phyloP scores from a whole-genome alignment of 352 stramenopile genomes.

The Pythium insidiosum region DNA sequence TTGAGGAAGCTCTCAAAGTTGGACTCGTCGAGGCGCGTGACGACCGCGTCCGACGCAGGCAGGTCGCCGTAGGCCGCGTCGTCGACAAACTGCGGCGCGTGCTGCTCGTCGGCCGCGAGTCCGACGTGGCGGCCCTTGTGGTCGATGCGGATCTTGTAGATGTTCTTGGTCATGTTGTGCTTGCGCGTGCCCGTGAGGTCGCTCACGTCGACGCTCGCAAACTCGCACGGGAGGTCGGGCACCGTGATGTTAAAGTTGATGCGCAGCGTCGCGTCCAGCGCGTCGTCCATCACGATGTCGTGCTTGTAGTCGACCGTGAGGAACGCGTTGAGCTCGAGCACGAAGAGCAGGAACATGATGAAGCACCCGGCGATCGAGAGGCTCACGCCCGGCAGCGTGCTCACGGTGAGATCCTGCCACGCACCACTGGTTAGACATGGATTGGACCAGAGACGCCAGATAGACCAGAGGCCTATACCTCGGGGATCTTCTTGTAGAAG shows the following conservation, averaged over 20 bases:
- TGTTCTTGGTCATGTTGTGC: conserved; percentile 98
- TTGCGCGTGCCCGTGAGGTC: conserved; percentile 96
- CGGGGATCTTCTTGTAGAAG: conserved; percentile 90
- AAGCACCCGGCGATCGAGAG: conserved; percentile 77
- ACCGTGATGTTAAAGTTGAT: conserved; percentile 99
- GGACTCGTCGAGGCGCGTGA: conserved; percentile 68
- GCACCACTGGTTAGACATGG: too few relatives aligned
- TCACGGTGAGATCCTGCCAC: conserved; percentile 80
- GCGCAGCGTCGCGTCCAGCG: conserved; percentile 77
- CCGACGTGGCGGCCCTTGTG: conserved; percentile 79
- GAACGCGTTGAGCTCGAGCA: conserved; percentile 88
- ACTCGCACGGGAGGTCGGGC: conserved; percentile 96
- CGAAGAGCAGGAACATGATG: conserved; percentile 88
- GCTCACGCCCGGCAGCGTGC: conserved; percentile 76
- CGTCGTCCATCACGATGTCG: conserved; percentile 87
- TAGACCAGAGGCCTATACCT: too few relatives aligned
- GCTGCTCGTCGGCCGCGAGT: conserved; percentile 84
- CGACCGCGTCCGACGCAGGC: conserved; percentile 63
- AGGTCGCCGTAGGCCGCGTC: conserved; percentile 63
- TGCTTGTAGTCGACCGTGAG: conserved; percentile 83
- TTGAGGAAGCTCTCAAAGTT: conserved; percentile 91
- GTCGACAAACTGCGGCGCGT: conserved; percentile 62
- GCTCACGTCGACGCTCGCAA: conserved; percentile 93
- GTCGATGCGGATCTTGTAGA: conserved; percentile 94
- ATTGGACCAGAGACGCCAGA: too few relatives aligned